These are phyloP conservation scores for Kregervanrija pseudodelftensis DNA, from an alignment of 805 yeast genomes.

Conservation along the genomic window DNA sequence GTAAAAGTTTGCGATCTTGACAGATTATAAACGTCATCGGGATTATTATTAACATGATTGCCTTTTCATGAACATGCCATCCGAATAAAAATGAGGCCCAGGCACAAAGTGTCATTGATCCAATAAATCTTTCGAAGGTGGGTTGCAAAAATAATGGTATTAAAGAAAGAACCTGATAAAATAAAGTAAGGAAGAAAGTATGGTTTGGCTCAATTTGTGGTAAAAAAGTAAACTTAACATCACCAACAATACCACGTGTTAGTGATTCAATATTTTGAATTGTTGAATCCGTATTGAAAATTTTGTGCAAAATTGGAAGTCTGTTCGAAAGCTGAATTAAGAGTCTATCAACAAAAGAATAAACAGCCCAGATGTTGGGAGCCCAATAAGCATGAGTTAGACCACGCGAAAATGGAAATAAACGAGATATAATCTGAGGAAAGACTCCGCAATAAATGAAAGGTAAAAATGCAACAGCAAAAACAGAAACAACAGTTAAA, in stretches of 20 bases:
- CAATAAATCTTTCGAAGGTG: constrained; percentile 69
- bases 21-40: constrained; percentile 78
- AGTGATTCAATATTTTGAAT: constrained; percentile 9
- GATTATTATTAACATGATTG: constrained; percentile 78
- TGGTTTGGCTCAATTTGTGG: constrained; percentile 74
- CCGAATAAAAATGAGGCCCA: constrained; percentile 89
- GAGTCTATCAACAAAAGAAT: constrained; percentile 73
- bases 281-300: constrained; percentile 5
- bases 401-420: constrained; percentile 93
- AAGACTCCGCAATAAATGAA: constrained; percentile 55
- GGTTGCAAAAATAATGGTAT: constrained; percentile 69
- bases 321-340: constrained; percentile 37
- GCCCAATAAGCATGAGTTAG: constrained; percentile 99
- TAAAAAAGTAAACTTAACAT: constrained; percentile 70
- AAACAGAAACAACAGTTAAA: constrained; percentile 51
- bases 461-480: constrained; percentile 70
- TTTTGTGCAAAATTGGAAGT: constrained; percentile 11
- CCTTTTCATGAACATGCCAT: constrained; percentile 99
- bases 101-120: constrained; percentile 82
- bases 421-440: constrained; percentile 56
- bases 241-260: constrained; percentile 90
- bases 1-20: constrained; percentile 62
- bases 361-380: constrained; percentile 94
- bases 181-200: constrained; percentile 75
- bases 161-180: constrained; percentile 73